Percentiles rank a stretch among this genome's conserved stretches.
Conservation (phyloP, 129 eudicot genomes). For the Deinandra increscens region DNA sequence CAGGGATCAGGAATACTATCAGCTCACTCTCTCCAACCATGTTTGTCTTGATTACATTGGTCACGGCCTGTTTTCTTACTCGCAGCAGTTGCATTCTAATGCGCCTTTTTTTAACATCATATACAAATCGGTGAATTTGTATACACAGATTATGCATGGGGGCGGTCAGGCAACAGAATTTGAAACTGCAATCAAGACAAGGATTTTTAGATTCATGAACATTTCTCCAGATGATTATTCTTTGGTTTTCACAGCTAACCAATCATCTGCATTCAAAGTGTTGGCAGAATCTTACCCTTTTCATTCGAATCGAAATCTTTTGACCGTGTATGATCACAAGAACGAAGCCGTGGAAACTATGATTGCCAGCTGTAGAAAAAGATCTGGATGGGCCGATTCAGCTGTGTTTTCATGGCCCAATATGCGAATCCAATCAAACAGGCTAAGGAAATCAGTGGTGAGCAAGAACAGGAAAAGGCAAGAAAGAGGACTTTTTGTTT, state of each 20-base stretch:
- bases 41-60: constrained; percentile 83
- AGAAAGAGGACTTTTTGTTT: constrained; percentile 66
- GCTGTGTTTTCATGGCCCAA: constrained; percentile 83
- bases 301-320: constrained; percentile 46
- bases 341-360: constrained; percentile 63
- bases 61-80: constrained; percentile 66
- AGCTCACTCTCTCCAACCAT: constrained; percentile 42
- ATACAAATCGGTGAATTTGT: constrained; percentile 44
- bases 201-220: constrained; percentile 74
- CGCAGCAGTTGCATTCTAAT: constrained; percentile 40
- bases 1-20: constrained; percentile 52
- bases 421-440: constrained; percentile 54
- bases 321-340: constrained; percentile 69
- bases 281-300: constrained; percentile 75
- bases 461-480: constrained; percentile 43
- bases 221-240: constrained; percentile 71
- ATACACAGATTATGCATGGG: constrained; percentile 40
- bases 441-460: constrained; percentile 45
- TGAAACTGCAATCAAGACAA: constrained; percentile 44
- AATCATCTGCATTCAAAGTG: constrained; percentile 63
- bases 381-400: constrained; percentile 46
- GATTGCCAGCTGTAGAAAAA: constrained; percentile 48
- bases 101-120: constrained; percentile 54
- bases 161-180: constrained; percentile 46
- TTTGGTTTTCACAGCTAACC: constrained; percentile 71